phyloP scores from a whole-genome alignment of 768 basidiomycete species.

The Leccinum rimulosum region DNA sequence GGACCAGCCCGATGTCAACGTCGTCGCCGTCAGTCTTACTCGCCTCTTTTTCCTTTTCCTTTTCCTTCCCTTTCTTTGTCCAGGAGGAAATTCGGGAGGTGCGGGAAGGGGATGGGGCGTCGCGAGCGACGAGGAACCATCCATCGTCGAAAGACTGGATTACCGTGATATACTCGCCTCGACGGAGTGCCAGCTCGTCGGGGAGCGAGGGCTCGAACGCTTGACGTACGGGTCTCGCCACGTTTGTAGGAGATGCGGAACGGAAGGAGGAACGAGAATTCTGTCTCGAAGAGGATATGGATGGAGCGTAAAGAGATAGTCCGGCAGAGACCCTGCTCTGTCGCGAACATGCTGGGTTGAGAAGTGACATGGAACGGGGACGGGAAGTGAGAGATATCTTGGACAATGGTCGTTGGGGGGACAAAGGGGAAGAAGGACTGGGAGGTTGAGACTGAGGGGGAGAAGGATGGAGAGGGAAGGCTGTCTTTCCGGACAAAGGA shows the following conservation, averaged over 20 bases:
- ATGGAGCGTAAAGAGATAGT: constrained; percentile 41
- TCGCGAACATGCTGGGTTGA: constrained; percentile 23
- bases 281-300: constrained; percentile 1
- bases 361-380: constrained; percentile 17
- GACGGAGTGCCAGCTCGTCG: constrained; percentile 60
- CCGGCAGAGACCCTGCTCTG: constrained; percentile 34
- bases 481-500: constrained; percentile 42
- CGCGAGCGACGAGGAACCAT: constrained; percentile 72
- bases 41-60: not conserved
- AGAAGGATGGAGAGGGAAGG: constrained; percentile 35
- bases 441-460: constrained; percentile 37
- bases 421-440: constrained; percentile 36
- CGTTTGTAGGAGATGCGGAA: constrained; percentile 31
- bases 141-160: constrained; percentile 74
- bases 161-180: constrained; percentile 60
- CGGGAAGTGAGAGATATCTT: constrained; percentile 13
- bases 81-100: constrained; percentile 31
- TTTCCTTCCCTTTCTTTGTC: constrained; percentile 1
- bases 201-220: constrained; percentile 67
- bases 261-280: constrained; percentile 13
- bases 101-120: constrained; percentile 38
- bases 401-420: constrained; percentile 1
- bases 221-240: constrained; percentile 57
- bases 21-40: constrained; percentile 31
- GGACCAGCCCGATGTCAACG: constrained; percentile 69